Percentiles rank a stretch among this genome's conserved stretches.
Conservation (phyloP, 352 stramenopile species). For the Globisporangium canariense region DNA sequence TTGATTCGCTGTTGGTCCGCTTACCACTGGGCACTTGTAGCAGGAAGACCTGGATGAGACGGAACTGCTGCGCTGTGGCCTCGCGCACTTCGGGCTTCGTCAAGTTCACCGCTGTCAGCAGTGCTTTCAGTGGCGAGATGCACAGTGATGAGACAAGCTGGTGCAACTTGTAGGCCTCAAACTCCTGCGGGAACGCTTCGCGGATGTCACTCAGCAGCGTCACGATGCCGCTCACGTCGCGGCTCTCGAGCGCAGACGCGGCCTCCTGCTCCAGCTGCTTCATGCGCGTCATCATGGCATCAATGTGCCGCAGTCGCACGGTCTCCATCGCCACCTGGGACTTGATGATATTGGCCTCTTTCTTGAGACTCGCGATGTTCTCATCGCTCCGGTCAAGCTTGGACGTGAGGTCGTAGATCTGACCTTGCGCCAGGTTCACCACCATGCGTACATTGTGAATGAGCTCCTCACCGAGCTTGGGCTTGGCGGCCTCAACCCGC, state of each 20-base stretch:
- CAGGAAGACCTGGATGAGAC: slow-evolving; percentile 58
- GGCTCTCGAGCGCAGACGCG: slow-evolving; percentile 12
- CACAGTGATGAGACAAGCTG: slow-evolving; percentile 69
- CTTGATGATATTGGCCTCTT: slow-evolving; percentile 64
- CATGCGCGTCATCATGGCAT: slow-evolving; percentile 47
- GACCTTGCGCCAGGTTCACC: slow-evolving; percentile 77
- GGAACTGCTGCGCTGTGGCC: slow-evolving; percentile 41
- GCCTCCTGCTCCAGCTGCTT: slow-evolving; percentile 34
- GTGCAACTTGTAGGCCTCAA: slow-evolving; percentile 69
- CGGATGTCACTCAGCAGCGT: slow-evolving; percentile 41
- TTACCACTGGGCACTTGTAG: slow-evolving; percentile 30
- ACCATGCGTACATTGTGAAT: slow-evolving; percentile 91
- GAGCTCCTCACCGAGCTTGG: slow-evolving; percentile 87
- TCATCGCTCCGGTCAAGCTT: slow-evolving; percentile 55
- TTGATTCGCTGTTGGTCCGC: background rate
- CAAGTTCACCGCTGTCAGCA: slow-evolving; percentile 41
- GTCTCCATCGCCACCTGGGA: slow-evolving; percentile 57
- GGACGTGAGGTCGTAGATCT: slow-evolving; percentile 74
- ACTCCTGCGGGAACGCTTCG: slow-evolving; percentile 51
- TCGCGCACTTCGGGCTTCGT: slow-evolving; percentile 8
- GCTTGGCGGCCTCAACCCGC: slow-evolving; percentile 38
- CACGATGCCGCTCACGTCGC: slow-evolving; percentile 41
- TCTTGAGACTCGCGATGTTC: slow-evolving; percentile 50
- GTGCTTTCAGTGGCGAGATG: slow-evolving; percentile 50
- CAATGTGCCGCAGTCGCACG: slow-evolving; percentile 44